A percentile compares a stretch with the other conserved stretches of the same genome.
Evolutionary conservation across 176 grass and related monocot species (phyloP).

Genomic region (Triticum urartu): DNA sequence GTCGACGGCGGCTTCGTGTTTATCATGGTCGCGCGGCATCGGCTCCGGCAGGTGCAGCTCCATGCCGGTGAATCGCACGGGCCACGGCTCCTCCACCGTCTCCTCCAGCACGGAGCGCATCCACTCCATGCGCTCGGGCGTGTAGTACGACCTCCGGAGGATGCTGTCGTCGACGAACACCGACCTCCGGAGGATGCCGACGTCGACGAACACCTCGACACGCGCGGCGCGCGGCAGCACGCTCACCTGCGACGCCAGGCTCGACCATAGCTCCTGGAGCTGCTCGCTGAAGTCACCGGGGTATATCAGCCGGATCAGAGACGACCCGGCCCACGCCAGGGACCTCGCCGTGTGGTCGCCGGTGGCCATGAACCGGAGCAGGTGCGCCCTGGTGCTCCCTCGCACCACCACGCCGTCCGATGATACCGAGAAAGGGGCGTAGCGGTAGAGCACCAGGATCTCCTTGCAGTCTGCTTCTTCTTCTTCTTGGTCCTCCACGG

Average conservation of each 20-base stretch:
- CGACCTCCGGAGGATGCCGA: constrained; percentile 10
- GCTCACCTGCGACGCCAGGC: neutral
- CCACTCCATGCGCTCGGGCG: neutral
- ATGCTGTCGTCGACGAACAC: constrained; percentile 21
- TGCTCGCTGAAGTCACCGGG: neutral
- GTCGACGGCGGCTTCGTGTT: neutral
- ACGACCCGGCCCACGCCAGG: neutral
- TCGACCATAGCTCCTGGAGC: constrained; percentile 14
- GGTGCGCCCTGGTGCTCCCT: neutral
- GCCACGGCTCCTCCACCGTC: neutral
- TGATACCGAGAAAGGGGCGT: neutral
- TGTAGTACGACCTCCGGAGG: neutral
- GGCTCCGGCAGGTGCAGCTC: constrained; percentile 25
- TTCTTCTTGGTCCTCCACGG: neutral
- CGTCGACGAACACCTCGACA: constrained; percentile 9
- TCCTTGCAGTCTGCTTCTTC: neutral
- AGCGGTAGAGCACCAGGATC: constrained; percentile 14
- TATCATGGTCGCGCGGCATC: neutral
- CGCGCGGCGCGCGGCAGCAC: neutral
- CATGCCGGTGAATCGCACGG: neutral
- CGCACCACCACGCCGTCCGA: neutral
- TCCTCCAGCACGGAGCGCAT: neutral
- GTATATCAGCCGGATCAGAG: neutral
- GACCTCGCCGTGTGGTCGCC: neutral
- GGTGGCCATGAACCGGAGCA: neutral